Evolutionary conservation across 2,329 filamentous ascomycete genomes (phyloP), one percentile per base, ranked within the genome.

Genomic region (Fusarium odoratissimum): DNA sequence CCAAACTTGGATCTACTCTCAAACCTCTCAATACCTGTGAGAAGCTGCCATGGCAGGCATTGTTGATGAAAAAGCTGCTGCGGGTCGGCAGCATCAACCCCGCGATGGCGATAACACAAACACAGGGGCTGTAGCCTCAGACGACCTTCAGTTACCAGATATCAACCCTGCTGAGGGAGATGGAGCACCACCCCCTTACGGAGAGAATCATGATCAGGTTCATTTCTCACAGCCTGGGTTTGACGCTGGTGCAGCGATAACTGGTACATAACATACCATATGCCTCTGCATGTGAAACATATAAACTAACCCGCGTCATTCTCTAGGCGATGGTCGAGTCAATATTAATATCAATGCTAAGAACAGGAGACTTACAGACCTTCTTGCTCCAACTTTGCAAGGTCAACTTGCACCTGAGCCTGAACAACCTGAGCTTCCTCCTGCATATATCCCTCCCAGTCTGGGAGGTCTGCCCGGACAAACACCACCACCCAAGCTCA

Each of bases 281-380:
- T 45, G 28, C 37, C 5, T 33, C 38, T 21, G 16, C 21, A 28
- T 21, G 7, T 60, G 38, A 42, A 19, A 38, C 19, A 7, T 23
- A 54, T 37, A 60, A 60, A 56, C 75, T 78, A 68, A 76, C 44
- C 48, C 35, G 30, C 61, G 31, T 73, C 58, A 63, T 64, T 28
- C n/a, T 31, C 19, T 48, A 90, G 92, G 89, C 67, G 92, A 95
- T 82, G 93, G 93, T 30, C 90, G 94, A 77, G 87, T 96, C 75
- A 91, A 94, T 77, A 94, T 96, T 83, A 91, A 91, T 70, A 93
- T 96, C 82, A 91, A 92, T 77, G 91, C 94, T 79, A 91, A 90
- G 73, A 91, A 88, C 74, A 84, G 86, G 60, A 88, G 88, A 60
- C 84, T 95, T 8, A 90, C 92, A 5, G 89, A 91, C 67, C 84